Percentiles rank a stretch among this genome's conserved stretches.
Evolutionary conservation across 768 basidiomycete genomes (phyloP).

Genomic region (Hysterangium stoloniferum): DNA sequence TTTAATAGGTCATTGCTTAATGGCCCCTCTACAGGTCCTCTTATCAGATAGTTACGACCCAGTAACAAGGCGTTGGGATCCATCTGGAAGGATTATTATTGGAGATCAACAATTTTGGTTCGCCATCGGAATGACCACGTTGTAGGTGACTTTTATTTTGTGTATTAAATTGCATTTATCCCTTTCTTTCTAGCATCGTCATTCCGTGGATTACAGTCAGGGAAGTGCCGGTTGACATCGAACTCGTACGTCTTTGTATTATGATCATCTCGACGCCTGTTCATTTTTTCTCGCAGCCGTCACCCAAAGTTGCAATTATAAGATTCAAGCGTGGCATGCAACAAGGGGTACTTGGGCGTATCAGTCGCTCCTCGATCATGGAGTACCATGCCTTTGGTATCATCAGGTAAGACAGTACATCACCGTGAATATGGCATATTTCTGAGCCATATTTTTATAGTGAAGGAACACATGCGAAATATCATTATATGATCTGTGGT

Average conservation of each 20-base stretch:
- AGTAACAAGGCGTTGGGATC: slow-evolving; percentile 47
- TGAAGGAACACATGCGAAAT: slow-evolving; percentile 63
- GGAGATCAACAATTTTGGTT: slow-evolving; percentile 76
- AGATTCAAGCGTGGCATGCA: slow-evolving; percentile 81
- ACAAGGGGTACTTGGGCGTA: slow-evolving; percentile 66
- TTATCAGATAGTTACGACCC: slow-evolving; percentile 57
- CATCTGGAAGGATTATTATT: slow-evolving; percentile 44
- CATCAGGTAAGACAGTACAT: slow-evolving; percentile 46
- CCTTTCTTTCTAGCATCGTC: slow-evolving; percentile 39
- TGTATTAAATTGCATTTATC: background rate
- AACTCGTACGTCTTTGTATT: slow-evolving; percentile 43
- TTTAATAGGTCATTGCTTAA: slow-evolving; percentile 31
- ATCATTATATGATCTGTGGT: slow-evolving; percentile 77
- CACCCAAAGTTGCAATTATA: slow-evolving; percentile 69
- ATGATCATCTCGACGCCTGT: no score
- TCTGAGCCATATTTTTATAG: slow-evolving; percentile 30
- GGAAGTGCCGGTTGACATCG: slow-evolving; percentile 65
- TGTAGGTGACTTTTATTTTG: slow-evolving; percentile 36
- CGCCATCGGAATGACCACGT: slow-evolving; percentile 60
- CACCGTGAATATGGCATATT: background rate
- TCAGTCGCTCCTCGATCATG: slow-evolving; percentile 66
- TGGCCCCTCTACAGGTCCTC: slow-evolving; percentile 55
- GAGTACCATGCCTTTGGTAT: slow-evolving; percentile 82
- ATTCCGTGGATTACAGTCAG: slow-evolving; percentile 73
- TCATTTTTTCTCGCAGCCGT: slow-evolving; percentile 41